Percentiles rank a stretch among this genome's conserved stretches.
Evolutionary conservation across 805 yeast species (phyloP).

Genomic region (Saccharomycopsis malanga): DNA sequence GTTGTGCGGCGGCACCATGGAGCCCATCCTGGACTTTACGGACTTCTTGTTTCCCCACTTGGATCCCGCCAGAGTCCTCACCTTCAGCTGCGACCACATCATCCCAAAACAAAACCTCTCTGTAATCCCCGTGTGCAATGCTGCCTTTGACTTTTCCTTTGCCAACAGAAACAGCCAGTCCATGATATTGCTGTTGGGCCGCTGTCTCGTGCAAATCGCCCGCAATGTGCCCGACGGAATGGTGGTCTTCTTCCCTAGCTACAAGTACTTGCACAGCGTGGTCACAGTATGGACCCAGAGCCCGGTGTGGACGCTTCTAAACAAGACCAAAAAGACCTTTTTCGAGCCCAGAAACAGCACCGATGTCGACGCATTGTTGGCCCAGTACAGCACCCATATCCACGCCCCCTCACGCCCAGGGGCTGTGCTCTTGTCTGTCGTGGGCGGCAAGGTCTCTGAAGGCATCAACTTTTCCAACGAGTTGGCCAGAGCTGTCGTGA

Average conservation of each 20-base stretch:
- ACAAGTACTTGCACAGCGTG: constrained; percentile 55
- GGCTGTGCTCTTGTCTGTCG: constrained; percentile 73
- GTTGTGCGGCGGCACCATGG: constrained; percentile 94
- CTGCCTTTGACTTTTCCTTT: constrained; percentile 57
- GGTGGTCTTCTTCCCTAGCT: constrained; percentile 82
- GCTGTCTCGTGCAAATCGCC: constrained; percentile 37
- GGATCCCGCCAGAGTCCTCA: constrained; percentile 33
- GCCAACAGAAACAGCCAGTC: constrained; percentile 44
- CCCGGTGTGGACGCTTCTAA: constrained; percentile 29
- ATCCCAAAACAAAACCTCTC: constrained; percentile 63
- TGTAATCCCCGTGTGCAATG: constrained; percentile 39
- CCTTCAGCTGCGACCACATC: constrained; percentile 76
- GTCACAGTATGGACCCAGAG: constrained; percentile 43
- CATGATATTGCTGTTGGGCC: constrained; percentile 48
- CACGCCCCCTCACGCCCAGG: constrained; percentile 38
- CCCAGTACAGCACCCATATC: constrained; percentile 43
- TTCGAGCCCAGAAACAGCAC: constrained; percentile 44
- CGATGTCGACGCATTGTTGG: constrained; percentile 40
- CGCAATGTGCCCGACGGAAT: constrained; percentile 59
- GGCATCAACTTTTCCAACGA: constrained; percentile 88
- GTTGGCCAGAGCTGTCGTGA: constrained; percentile 78
- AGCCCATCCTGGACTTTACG: constrained; percentile 68
- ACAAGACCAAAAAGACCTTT: constrained; percentile 41
- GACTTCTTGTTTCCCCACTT: constrained; percentile 60
- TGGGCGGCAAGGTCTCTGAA: constrained; percentile 89